Evolutionary conservation across 768 basidiomycete species (phyloP), one percentile per base, ranked within the genome.

Genomic region (Gymnopilus dilepis): DNA sequence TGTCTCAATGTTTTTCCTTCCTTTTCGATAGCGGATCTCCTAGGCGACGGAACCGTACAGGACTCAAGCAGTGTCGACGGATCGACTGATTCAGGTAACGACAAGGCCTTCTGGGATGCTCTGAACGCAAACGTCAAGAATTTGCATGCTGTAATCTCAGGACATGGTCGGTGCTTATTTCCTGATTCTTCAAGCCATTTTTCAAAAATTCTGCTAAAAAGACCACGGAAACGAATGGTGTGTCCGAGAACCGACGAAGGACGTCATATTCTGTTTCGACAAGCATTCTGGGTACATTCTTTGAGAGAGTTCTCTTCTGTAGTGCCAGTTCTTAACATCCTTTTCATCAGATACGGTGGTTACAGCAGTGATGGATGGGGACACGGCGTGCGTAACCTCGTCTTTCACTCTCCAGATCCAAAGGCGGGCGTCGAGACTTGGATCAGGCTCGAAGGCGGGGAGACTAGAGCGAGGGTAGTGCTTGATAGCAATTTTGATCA

Each of bases 171-270:
- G 74, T 68, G 9, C 11, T 58, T 48, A 28, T 24, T 45, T 40
- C 30, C 31, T 19, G 58, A 38, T 11, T 50, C 37, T 26, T 11
- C 4, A 30, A 21, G 12, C 3, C 22, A 22, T 6, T 59, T 21
- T 24, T 1, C 12, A 17, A n/a, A 56, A 3, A 57, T 24, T 28
- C 42, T 15, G 19, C 13, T 21, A 15, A 26, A 37, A 63, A 89
- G 90, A 89, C 69, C 91, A 92, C 64, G 91, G 91, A 1, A 82
- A 92, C 60, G 89, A 91, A 70, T 92, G 91, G 91, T 92, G 91
- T 62, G 82, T 83, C 7, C 84, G 88, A 17, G 88, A 91, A 61
- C 81, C 82, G 1, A 80, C 78, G 3, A 85, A 85, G 62, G 75
- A 84, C 40, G 81, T 89, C 8, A 82, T 89, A 0, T 90, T 91